These are phyloP conservation scores for Eucalyptus erythrocorys DNA, from an alignment of 345 rosid genomes.

Conservation along the genomic window DNA sequence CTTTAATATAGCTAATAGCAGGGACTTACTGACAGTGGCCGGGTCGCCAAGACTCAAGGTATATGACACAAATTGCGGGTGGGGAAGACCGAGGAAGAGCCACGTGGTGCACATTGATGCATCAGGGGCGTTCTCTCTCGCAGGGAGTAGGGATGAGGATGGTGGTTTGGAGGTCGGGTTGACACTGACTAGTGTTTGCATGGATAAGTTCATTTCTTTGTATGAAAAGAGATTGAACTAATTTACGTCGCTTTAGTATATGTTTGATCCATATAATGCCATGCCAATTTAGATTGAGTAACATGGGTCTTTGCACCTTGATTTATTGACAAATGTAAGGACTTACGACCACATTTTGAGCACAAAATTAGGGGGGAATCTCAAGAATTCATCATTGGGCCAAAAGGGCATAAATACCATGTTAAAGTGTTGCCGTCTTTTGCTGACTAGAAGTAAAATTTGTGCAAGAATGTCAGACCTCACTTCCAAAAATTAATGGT, in stretches of 20 bases:
- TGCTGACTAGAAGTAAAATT: too few species aligned
- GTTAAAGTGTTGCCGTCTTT: too few species aligned
- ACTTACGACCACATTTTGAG: conserved; percentile 16
- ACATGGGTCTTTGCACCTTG: not conserved
- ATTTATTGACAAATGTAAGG: not conserved
- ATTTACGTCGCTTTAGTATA: not conserved
- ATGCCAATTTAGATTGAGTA: not conserved
- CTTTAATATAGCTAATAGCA: not conserved
- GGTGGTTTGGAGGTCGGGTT: conserved; percentile 26
- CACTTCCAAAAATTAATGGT: too few species aligned
- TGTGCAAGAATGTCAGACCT: too few species aligned
- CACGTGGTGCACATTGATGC: not conserved
- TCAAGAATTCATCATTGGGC: not conserved
- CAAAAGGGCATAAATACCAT: not conserved
- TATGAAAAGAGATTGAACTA: not conserved
- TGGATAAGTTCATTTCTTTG: not conserved
- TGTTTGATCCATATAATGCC: not conserved
- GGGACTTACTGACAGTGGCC: not conserved
- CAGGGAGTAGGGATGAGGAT: conserved; percentile 4
- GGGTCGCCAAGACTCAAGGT: conserved; percentile 11
- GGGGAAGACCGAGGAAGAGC: conserved; percentile 27
- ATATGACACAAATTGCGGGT: conserved; percentile 21
- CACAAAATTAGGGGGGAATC: not conserved
- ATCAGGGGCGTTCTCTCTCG: not conserved
- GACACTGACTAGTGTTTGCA: not conserved